phyloP scores from a whole-genome alignment of 257 asterid species.

The Nyctanthes arbortristis region DNA sequence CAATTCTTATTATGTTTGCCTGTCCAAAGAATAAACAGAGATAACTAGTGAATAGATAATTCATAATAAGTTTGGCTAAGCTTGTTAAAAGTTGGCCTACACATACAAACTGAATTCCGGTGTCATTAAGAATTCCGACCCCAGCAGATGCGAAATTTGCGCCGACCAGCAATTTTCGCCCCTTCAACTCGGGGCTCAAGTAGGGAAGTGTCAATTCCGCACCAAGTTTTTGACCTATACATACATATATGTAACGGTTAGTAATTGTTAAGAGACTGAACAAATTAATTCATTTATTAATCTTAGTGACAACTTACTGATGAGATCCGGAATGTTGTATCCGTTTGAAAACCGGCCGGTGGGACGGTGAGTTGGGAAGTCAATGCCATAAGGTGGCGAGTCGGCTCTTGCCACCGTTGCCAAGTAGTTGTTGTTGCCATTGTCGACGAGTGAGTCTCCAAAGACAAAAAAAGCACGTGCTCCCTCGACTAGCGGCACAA shows the following conservation, averaged over 20 bases:
- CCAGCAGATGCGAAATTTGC: constrained; percentile 95
- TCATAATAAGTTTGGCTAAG: too few relatives aligned
- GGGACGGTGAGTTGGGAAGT: constrained; percentile 71
- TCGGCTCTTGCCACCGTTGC: constrained; percentile 72
- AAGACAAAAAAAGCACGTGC: constrained; percentile 74
- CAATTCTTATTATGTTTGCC: constrained; percentile 58
- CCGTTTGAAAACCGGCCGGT: constrained; percentile 86
- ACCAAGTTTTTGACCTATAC: constrained; percentile 65
- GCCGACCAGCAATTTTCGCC: constrained; percentile 65
- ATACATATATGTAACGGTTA: neutral
- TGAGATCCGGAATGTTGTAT: constrained; percentile 68
- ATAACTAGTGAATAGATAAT: too few relatives aligned
- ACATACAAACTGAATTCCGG: constrained; percentile 84
- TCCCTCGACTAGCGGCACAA: constrained; percentile 31
- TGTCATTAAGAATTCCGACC: constrained; percentile 74
- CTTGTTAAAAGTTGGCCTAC: too few relatives aligned
- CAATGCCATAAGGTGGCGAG: constrained; percentile 79
- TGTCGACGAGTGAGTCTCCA: constrained; percentile 80
- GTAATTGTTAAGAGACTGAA: too few relatives aligned
- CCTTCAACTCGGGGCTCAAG: constrained; percentile 55
- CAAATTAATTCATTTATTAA: neutral
- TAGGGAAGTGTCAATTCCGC: constrained; percentile 69
- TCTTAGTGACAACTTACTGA: constrained; percentile 39
- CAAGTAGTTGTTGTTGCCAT: constrained; percentile 72
- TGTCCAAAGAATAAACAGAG: neutral